These are phyloP conservation scores for Boletus rex-veris DNA, from an alignment of 768 basidiomycete species.

Conservation along the genomic window DNA sequence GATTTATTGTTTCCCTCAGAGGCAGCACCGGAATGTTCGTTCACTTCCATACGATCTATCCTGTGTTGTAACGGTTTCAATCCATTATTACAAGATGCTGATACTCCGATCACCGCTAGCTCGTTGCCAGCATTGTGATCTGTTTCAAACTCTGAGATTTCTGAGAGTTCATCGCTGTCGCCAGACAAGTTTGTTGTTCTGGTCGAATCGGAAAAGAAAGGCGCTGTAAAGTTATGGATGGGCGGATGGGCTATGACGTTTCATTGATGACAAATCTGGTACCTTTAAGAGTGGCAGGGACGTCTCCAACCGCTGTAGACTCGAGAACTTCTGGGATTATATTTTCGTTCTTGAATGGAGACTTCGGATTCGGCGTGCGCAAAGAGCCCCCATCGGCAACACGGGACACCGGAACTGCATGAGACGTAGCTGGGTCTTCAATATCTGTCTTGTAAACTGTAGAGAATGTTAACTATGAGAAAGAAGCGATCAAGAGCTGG, in stretches of 20 bases:
- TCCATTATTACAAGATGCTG: neutral
- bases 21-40: slow-evolving; percentile 6
- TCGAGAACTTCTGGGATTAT: neutral
- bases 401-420: neutral
- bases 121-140: neutral
- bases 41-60: slow-evolving; percentile 5
- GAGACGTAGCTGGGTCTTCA: slow-evolving; percentile 15
- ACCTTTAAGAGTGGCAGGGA: neutral
- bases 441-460: slow-evolving; percentile 29
- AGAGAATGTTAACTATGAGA: neutral
- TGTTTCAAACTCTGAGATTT: slow-evolving; percentile 32
- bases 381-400: neutral
- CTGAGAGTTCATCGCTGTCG: slow-evolving; percentile 27
- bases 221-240: neutral
- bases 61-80: neutral
- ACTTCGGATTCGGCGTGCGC: neutral
- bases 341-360: neutral
- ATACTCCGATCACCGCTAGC: neutral
- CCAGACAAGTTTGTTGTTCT: slow-evolving; percentile 8
- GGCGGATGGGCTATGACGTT: neutral
- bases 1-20: neutral
- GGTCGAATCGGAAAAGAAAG: neutral
- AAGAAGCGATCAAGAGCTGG: neutral
- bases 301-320: neutral
- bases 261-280: neutral